Evolutionary conservation across 2,329 filamentous ascomycete genomes (phyloP), one percentile per base, ranked within the genome.

Genomic region (Colletotrichum sp.): DNA sequence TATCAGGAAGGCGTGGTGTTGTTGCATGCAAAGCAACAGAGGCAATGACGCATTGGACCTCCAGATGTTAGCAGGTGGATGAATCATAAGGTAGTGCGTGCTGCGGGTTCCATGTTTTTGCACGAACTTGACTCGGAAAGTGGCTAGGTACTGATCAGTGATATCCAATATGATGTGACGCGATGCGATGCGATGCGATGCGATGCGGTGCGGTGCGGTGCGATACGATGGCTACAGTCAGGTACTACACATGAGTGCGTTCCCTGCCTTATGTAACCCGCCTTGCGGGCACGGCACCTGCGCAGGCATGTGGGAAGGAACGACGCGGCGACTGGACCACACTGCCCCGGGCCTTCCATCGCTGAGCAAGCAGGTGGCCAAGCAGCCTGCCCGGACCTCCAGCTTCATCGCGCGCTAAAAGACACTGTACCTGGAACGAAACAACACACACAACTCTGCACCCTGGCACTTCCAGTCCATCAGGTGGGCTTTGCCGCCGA

Each of bases 381-480:
- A 26, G 55, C 21, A 59, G 55, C 21, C 7, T 59, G 55, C 21
- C 7, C 28, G 26, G 18, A 28, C 24, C 24, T 32, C 28, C 26
- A n/a, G 28, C 16, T 60, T 16, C 57, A 14, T 30, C 24, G 16
- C 28, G 13, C 59, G 30, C 12, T 63, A 34, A 63, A 32, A 24
- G 60, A 57, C 32, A 36, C 55, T 70, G n/a, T 70, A 75, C 55
- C 69, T 75, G 68, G 63, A 75, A 72, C 72, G 69, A 63, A 34
- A 36, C 55, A 67, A 57, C 52, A 64, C 43, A 68, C 43, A 34
- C 61, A n/a, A 60, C 32, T 63, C 73, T 60, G 64, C 73, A 75
- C 70, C 21, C 34, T 14, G 34, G 34, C 18, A n/a, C 28, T 63
- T 64, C 24, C 70, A 48, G 36, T 48, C 26, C 43, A 21, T 48